A percentile compares a stretch with the other conserved stretches of the same genome.
Evolutionary conservation across 2,329 filamentous ascomycete genomes (phyloP).

Genomic region (Penicillium thymicola): DNA sequence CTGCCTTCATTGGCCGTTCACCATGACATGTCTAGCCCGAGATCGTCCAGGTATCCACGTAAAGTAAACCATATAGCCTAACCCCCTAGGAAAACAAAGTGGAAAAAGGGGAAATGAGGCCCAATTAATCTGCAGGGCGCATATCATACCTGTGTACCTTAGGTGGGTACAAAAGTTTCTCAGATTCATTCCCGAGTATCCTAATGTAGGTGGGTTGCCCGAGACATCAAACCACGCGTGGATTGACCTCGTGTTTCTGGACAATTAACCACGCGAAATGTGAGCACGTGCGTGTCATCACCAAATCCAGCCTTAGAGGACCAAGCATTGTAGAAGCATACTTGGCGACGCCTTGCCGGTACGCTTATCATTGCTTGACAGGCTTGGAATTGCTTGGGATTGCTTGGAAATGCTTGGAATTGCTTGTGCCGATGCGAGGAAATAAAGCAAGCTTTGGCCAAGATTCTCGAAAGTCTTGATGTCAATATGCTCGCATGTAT

Average conservation of each 20-base stretch:
- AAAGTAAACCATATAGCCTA: not conserved
- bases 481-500: not conserved
- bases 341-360: constrained; percentile 7
- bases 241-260: not conserved
- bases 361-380: not conserved
- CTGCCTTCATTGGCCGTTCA: not conserved
- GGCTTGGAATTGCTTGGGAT: not conserved
- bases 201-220: not conserved
- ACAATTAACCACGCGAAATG: not conserved
- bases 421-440: not conserved
- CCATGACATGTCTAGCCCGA: not conserved
- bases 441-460: constrained; percentile 9
- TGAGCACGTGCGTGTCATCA: constrained; percentile 4
- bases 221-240: not conserved
- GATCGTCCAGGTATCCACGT: not conserved
- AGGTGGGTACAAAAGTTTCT: not conserved
- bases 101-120: not conserved
- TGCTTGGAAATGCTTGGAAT: not conserved
- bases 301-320: not conserved
- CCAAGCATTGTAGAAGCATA: constrained; percentile 8
- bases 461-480: not conserved
- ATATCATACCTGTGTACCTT: not conserved
- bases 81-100: not conserved
- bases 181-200: not conserved
- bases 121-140: not conserved